Evolutionary conservation across 352 stramenopile species (phyloP).

Genomic region (Elongisporangium undulatum): DNA sequence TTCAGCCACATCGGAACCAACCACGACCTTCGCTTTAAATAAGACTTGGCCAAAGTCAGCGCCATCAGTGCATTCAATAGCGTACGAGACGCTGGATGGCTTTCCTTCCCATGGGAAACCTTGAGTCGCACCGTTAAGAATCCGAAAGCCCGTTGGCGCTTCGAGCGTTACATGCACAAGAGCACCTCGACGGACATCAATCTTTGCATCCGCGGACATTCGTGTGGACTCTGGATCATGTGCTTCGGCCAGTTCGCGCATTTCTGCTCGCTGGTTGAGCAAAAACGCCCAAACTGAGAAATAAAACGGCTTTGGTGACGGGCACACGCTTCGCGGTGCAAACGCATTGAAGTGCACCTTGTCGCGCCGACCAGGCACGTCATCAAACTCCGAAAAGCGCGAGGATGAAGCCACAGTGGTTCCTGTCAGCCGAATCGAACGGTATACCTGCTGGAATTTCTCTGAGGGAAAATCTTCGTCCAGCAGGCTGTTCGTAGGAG

Average conservation of each 20-base stretch:
- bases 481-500: conserved; percentile 51
- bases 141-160: conserved; percentile 49
- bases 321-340: conserved; percentile 49
- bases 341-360: conserved; percentile 79
- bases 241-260: conserved; percentile 47
- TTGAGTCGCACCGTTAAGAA: conserved; percentile 59
- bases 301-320: conserved; percentile 56
- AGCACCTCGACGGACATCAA: conserved; percentile 66
- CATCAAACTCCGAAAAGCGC: conserved; percentile 30
- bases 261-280: conserved; percentile 58
- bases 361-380: conserved; percentile 42
- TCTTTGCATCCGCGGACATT: conserved; percentile 59
- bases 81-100: conserved; percentile 48
- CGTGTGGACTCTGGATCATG: conserved; percentile 28
- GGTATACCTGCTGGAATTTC: conserved; percentile 69
- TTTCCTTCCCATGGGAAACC: conserved; percentile 72
- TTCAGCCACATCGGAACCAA: conserved; percentile 63
- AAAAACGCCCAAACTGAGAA: conserved; percentile 79
- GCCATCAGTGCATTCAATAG: conserved; percentile 55
- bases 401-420: conserved; percentile 15
- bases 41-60: conserved; percentile 52
- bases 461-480: conserved; percentile 61
- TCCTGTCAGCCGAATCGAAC: conserved; percentile 52
- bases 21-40: conserved; percentile 70
- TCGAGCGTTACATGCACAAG: conserved; percentile 75